A percentile compares a stretch with the other conserved stretches of the same genome.
phyloP scores from a whole-genome alignment of 495 filamentous ascomycete genomes.

The Mytilinidion resinicola region DNA sequence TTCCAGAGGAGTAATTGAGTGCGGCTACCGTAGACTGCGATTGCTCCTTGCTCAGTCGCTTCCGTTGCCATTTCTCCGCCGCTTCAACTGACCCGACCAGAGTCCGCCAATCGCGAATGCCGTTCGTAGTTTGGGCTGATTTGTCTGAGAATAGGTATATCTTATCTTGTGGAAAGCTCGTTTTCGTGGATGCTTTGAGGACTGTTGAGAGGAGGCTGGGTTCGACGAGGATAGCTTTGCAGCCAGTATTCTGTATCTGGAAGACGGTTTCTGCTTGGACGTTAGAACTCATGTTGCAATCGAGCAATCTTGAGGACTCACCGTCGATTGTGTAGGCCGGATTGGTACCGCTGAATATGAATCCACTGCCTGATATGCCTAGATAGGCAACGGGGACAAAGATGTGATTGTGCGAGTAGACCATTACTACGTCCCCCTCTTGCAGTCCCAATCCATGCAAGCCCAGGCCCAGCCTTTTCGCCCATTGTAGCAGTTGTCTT shows the following conservation, averaged over 20 bases:
- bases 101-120: slow-evolving; percentile 47
- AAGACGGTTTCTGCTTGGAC: slow-evolving; percentile 23
- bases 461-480: slow-evolving; percentile 40
- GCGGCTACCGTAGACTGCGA: slow-evolving; percentile 37
- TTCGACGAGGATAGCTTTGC: slow-evolving; percentile 37
- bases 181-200: slow-evolving; percentile 40
- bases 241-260: slow-evolving; percentile 39
- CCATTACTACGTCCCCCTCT: slow-evolving; percentile 41
- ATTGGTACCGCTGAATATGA: slow-evolving; percentile 39
- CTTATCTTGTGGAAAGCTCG: slow-evolving; percentile 35
- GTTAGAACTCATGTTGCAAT: not conserved
- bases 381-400: slow-evolving; percentile 45
- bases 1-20: slow-evolving; percentile 46
- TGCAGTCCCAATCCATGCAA: slow-evolving; percentile 36
- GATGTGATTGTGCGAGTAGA: slow-evolving; percentile 44
- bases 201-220: slow-evolving; percentile 33
- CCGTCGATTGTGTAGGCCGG: slow-evolving; percentile 33
- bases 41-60: slow-evolving; percentile 33
- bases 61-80: slow-evolving; percentile 45
- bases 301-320: slow-evolving; percentile 2
- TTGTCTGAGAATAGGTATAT: slow-evolving; percentile 50
- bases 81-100: slow-evolving; percentile 42
- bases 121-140: slow-evolving; percentile 16
- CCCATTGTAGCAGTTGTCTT: slow-evolving; percentile 38
- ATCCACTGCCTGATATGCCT: slow-evolving; percentile 39